A percentile compares a stretch with the other conserved stretches of the same genome.
Conservation (phyloP, 257 asterid genomes). For the Primulina eburnea region DNA sequence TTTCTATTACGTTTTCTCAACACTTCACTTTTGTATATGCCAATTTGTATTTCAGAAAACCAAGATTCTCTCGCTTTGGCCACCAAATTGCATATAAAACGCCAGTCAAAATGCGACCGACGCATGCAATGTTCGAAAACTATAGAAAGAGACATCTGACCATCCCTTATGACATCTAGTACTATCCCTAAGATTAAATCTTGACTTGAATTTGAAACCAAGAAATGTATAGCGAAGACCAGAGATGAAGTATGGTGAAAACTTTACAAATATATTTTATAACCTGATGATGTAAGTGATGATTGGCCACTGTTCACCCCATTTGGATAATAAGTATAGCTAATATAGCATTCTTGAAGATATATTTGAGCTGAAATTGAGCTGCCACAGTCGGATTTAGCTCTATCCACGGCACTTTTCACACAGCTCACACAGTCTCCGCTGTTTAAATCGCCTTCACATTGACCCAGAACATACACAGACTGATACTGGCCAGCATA, state of each 20-base stretch:
- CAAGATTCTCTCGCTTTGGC: not conserved
- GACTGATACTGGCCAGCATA: slow-evolving; percentile 63
- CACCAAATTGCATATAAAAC: not conserved
- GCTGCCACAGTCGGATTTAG: slow-evolving; percentile 53
- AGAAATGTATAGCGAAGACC: not conserved
- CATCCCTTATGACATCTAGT: not conserved
- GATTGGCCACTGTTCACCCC: slow-evolving; percentile 50
- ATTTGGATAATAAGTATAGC: slow-evolving; percentile 70
- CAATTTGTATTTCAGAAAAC: not conserved
- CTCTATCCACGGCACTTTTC: slow-evolving; percentile 50
- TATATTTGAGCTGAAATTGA: slow-evolving; percentile 68
- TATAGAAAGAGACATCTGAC: slow-evolving; percentile 20
- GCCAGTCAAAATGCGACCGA: not conserved
- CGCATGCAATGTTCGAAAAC: slow-evolving; percentile 7
- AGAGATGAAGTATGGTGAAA: not conserved
- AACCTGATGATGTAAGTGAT: slow-evolving; percentile 59
- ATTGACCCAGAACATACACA: slow-evolving; percentile 80
- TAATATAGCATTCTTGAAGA: slow-evolving; percentile 62
- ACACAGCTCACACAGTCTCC: slow-evolving; percentile 78
- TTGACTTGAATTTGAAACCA: not conserved
- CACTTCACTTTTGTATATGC: not conserved
- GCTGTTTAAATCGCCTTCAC: slow-evolving; percentile 68
- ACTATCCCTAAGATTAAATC: not conserved
- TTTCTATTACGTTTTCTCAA: not conserved
- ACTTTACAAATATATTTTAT: not conserved